phyloP scores from a whole-genome alignment of 257 asterid genomes.

The Misopates orontium region DNA sequence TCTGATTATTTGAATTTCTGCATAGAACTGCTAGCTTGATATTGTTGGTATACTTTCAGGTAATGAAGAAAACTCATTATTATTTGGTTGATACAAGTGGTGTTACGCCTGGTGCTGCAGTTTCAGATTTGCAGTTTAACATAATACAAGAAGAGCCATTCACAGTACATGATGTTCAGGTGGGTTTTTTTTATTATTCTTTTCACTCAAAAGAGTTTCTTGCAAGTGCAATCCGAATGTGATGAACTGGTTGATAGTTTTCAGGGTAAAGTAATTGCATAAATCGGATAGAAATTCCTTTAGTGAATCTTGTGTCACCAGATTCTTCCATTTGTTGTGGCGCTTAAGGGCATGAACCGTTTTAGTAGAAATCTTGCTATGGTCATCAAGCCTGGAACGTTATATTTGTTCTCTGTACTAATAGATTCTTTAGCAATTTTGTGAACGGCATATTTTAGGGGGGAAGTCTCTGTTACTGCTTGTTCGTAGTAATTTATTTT shows the following conservation, averaged over 20 bases:
- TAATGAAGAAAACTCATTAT: constrained; percentile 95
- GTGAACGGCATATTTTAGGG: not conserved
- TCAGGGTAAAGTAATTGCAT: not conserved
- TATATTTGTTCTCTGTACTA: not conserved
- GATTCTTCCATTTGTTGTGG: not conserved
- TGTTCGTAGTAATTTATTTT: not conserved
- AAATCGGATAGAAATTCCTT: not conserved
- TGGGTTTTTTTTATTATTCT: constrained; percentile 30
- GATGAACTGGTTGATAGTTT: not conserved
- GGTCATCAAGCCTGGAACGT: not conserved
- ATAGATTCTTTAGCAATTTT: not conserved
- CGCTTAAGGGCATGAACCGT: not conserved
- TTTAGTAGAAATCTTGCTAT: not conserved
- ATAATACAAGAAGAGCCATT: constrained; percentile 80
- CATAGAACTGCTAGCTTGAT: constrained; percentile 4
- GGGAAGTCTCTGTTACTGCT: not conserved
- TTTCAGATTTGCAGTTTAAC: constrained; percentile 84
- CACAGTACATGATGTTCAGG: constrained; percentile 69
- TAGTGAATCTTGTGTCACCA: not conserved
- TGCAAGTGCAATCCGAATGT: constrained; percentile 6
- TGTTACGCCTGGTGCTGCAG: constrained; percentile 88
- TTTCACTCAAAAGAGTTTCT: not conserved
- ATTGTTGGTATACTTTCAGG: constrained; percentile 49
- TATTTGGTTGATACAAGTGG: constrained; percentile 82
- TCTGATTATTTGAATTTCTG: constrained; percentile 14